Base-by-base conservation (phyloP, 2,329 filamentous ascomycete genomes). In the Fusarium illudens region DNA sequence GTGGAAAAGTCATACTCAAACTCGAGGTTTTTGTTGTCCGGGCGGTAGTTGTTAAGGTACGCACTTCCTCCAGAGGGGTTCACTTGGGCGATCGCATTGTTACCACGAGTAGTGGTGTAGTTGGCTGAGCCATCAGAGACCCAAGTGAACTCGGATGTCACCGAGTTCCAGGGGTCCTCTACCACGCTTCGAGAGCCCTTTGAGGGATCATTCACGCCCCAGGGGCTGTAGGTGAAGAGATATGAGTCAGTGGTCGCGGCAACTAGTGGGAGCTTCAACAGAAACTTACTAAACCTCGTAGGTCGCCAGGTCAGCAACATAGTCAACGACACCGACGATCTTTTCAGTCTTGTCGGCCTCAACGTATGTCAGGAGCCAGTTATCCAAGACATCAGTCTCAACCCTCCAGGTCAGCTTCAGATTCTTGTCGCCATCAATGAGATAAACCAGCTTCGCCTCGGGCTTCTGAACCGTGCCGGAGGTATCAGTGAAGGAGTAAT, bases 331-430 rank as follows among this genome's bases (percentile, higher is more conserved):
- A 53, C 82, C 85, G 50, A 85, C 78, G 9, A 89, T 71, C 48
- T 84, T 75, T 19, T 81, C 78, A 30, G 80, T 82, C 53, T 79
- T 79, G 5, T 75, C 73, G 5, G 85, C 84, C 53, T 88, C 83
- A 30, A 88, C 81, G 68, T 89, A 89, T 2, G 84, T 84, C 39
- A 87, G 75, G n/a, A 89, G 80, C 86, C 86, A 89, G 76, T 88
- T 86, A 62, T 84, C 81, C 9, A 79, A 62, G 37, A 87, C 75
- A 59, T 89, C 85, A 3, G 86, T 89, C 80, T 89, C 86, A 11
- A 89, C 79, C 71, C 86, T 79, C 87, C 86, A 89, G 0, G 84
- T 79, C 19, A 88, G 78, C 7, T 79, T 80, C 5, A 89, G 78
- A 2, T 71, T 76, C 48, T 81, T 81, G 37, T 86, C 81, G 0